These are phyloP conservation scores for Stramenopiles sp. DNA, from an alignment of 352 stramenopile species.

Conservation along the genomic window DNA sequence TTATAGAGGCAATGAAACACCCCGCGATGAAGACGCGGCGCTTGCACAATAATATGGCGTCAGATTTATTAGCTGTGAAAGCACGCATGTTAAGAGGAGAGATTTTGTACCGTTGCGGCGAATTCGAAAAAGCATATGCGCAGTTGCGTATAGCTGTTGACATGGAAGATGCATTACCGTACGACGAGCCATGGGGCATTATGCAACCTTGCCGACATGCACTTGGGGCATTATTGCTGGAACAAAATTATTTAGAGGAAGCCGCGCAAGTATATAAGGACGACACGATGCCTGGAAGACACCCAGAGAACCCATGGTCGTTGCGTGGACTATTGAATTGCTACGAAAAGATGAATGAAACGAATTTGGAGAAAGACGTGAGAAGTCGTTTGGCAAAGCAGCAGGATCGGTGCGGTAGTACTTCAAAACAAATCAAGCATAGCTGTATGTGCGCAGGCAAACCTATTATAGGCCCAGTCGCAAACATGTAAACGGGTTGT, in stretches of 20 bases:
- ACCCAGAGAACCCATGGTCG: constrained; percentile 37
- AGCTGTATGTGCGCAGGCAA: too few species aligned
- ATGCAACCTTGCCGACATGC: constrained; percentile 22
- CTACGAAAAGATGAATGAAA: too few species aligned
- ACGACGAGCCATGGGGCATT: constrained; percentile 25
- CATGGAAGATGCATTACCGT: constrained; percentile 19
- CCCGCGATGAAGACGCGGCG: not conserved
- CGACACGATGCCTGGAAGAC: too few species aligned
- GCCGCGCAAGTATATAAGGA: constrained; percentile 37
- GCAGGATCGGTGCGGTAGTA: too few species aligned
- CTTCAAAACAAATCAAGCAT: too few species aligned
- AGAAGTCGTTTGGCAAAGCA: too few species aligned
- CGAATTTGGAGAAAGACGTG: too few species aligned
- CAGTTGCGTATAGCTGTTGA: constrained; percentile 19
- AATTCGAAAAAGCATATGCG: constrained; percentile 21
- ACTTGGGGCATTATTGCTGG: constrained; percentile 19
- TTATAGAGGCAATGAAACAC: constrained; percentile 15
- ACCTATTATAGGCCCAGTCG: too few species aligned
- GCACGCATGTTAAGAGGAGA: constrained; percentile 21
- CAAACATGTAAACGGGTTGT: too few species aligned
- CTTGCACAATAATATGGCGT: constrained; percentile 22
- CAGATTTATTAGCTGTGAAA: constrained; percentile 18
- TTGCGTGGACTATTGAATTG: constrained; percentile 33
- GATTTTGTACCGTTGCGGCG: constrained; percentile 22
- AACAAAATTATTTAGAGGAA: constrained; percentile 34